Conservation (phyloP, 1,284 basidiomycete species). For the Microbotryum lychnidis-dioicae region DNA sequence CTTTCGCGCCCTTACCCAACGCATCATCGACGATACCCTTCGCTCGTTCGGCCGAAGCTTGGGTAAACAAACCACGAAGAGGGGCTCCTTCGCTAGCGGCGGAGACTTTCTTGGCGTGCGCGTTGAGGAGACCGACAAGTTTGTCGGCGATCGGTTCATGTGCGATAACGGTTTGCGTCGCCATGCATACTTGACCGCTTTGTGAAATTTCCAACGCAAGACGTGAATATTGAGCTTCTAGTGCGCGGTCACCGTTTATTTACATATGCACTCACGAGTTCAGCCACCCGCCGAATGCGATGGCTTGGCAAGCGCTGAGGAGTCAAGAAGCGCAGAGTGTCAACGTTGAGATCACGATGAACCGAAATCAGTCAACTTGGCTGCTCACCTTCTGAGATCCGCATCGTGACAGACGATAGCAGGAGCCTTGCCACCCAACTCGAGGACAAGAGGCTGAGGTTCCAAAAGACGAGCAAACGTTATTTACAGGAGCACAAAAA, state of each 20-base stretch:
- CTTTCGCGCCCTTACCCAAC: slow-evolving; percentile 48
- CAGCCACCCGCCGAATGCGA: slow-evolving; percentile 53
- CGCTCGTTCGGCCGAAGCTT: slow-evolving; percentile 49
- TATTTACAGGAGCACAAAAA: too few relatives aligned
- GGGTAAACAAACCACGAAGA: slow-evolving; percentile 46
- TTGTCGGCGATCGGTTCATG: slow-evolving; percentile 31
- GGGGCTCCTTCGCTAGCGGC: slow-evolving; percentile 19
- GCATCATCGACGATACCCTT: slow-evolving; percentile 50
- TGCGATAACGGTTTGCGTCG: slow-evolving; percentile 24
- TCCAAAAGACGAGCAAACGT: too few relatives aligned
- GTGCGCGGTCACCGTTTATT: too few relatives aligned
- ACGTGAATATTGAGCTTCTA: too few relatives aligned
- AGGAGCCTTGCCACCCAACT: slow-evolving; percentile 46
- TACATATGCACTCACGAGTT: slow-evolving; percentile 42
- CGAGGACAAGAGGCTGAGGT: slow-evolving; percentile 37
- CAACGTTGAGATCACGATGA: too few relatives aligned
- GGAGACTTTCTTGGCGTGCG: slow-evolving; percentile 4
- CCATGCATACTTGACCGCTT: slow-evolving; percentile 9
- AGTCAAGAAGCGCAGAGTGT: slow-evolving; percentile 16
- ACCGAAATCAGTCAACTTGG: too few relatives aligned
- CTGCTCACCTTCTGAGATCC: slow-evolving; percentile 51
- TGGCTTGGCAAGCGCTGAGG: slow-evolving; percentile 27
- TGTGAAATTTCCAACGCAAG: too few relatives aligned
- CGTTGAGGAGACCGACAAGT: slow-evolving; percentile 19
- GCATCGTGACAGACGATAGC: slow-evolving; percentile 53